Conservation (phyloP, 257 asterid genomes). For the Cruciata laevipes region DNA sequence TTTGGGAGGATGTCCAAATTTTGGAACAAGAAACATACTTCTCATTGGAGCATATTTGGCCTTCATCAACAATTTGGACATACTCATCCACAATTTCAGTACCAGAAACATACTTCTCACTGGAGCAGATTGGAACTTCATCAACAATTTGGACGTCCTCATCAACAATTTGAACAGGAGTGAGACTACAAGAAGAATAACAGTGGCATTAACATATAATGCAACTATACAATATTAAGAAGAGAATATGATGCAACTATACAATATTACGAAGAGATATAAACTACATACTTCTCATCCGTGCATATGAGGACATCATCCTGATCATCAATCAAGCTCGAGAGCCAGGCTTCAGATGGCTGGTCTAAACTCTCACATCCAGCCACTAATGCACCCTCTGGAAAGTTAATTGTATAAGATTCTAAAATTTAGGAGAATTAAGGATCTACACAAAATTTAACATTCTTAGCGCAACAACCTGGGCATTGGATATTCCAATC, state of each 20-base stretch:
- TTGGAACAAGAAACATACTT: too few species aligned
- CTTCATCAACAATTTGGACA: neutral
- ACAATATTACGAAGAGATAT: too few species aligned
- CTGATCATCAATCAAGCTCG: constrained; percentile 24
- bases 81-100: neutral
- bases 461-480: constrained; percentile 28
- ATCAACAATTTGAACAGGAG: neutral
- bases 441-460: neutral
- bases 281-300: too few species aligned
- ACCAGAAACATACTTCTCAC: too few species aligned
- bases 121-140: too few species aligned
- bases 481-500: constrained; percentile 59
- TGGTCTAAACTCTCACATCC: constrained; percentile 27
- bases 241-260: too few species aligned
- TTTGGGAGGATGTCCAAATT: too few species aligned
- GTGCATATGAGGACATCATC: neutral
- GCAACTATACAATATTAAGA: too few species aligned
- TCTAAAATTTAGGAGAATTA: neutral
- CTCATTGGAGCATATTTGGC: neutral
- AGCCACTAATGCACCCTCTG: constrained; percentile 25
- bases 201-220: neutral
- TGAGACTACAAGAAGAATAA: neutral
- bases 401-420: constrained; percentile 7
- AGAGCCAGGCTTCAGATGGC: constrained; percentile 34
- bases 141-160: neutral